Conservation (phyloP, 352 stramenopile genomes). For the Globisporangium perplexum region DNA sequence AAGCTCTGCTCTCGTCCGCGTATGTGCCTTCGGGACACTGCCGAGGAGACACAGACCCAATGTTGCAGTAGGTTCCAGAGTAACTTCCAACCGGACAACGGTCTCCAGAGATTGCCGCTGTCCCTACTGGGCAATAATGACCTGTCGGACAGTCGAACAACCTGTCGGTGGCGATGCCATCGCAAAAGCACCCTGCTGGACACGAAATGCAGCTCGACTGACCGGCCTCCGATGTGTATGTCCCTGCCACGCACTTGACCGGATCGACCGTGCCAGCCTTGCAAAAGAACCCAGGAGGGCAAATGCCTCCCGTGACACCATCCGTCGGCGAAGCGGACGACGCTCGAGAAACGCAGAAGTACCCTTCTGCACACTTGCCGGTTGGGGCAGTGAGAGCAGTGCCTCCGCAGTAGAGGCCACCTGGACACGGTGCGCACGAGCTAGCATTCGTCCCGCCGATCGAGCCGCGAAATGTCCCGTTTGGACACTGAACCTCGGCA, state of each 20-base stretch:
- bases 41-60: conserved; percentile 25
- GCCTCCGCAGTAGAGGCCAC: conserved; percentile 41
- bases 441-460: conserved; percentile 39
- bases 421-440: conserved; percentile 67
- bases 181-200: conserved; percentile 62
- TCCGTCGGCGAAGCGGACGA: conserved; percentile 44
- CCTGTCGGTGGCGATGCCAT: conserved; percentile 36
- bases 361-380: conserved; percentile 63
- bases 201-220: conserved; percentile 31
- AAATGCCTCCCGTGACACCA: conserved; percentile 33
- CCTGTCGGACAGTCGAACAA: conserved; percentile 37
- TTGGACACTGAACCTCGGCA: conserved; percentile 46
- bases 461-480: conserved; percentile 45
- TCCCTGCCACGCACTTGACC: conserved; percentile 37
- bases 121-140: conserved; percentile 43
- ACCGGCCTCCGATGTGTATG: conserved; percentile 24
- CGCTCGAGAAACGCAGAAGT: conserved; percentile 70
- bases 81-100: conserved; percentile 44
- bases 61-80: conserved; percentile 49
- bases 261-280: conserved; percentile 35
- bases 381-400: conserved; percentile 43
- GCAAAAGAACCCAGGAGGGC: conserved; percentile 59
- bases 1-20: conserved; percentile 18
- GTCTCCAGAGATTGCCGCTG: conserved; percentile 30
- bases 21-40: conserved; percentile 42